Evolutionary conservation across 305 asterid genomes (phyloP), one percentile per base, ranked within the genome.

Genomic region (Fraxinus latifolia): DNA sequence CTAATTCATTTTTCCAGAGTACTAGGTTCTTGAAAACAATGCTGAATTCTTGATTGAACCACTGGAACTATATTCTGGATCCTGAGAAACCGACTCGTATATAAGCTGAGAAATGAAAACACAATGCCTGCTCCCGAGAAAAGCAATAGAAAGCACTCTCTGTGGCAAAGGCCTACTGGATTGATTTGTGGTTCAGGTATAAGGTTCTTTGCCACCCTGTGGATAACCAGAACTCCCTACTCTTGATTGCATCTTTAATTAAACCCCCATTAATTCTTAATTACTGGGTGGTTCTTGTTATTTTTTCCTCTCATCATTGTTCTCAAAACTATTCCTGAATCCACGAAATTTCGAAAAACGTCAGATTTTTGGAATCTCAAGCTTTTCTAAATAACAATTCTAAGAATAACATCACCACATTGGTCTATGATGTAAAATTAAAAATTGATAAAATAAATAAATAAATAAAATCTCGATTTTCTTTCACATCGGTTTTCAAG

Each of bases 191-290:
- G 73, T 85, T 74, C 33, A 80, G 76, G 60, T 85, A 29, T 50
- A 44, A 42, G 88, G 77, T 80, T 94, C 97, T 86, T 93, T 94
- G 53, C 91, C 96, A 81, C 90, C 97, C 97, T 93, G 39, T 70
- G 75, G 50, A 42, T 42, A 70, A 70, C 75, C 42, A 31, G 7
- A 70, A 70, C 75, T 70, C 75, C 75, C 75, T 31, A 70, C 75
- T 70, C 75, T 70, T 31, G 75, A 31, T 70, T 70, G 75, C 75
- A 70, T 70, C 75, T 15, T 70, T 70, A 70, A 25, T 67, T 67
- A n/a, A 27, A 14, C 17, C 71, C 74, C 74, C 32, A 67, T 29
- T 27, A 70, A 42, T 42, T 42, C 50, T 42, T 42, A 42, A 42
- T 9, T 42, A 42, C 50, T 42, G 50, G 50, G 50, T 9, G 50